Percentiles rank a stretch among this genome's conserved stretches.
These are phyloP conservation scores for Trichoderma guizhouense DNA, from an alignment of 2,329 filamentous ascomycete species.

Conservation along the genomic window DNA sequence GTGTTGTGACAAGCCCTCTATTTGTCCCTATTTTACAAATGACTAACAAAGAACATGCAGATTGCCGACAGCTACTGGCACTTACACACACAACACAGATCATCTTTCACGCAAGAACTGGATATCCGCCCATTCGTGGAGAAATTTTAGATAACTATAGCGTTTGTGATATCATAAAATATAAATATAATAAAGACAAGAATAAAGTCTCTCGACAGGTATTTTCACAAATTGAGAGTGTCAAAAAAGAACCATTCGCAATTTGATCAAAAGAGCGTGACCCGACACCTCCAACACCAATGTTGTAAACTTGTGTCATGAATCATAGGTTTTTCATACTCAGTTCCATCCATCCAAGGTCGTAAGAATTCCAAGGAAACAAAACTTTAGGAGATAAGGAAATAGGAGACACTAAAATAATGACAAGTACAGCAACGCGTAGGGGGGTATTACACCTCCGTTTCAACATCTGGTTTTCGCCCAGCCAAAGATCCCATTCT, in stretches of 20 bases:
- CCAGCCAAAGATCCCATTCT: constrained; percentile 75
- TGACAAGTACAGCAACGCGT: background rate
- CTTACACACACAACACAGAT: constrained; percentile 75
- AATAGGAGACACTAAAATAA: background rate
- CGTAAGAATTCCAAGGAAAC: background rate
- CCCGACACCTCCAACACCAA: background rate
- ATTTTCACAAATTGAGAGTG: background rate
- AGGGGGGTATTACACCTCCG: constrained; percentile 53
- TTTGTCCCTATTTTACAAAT: background rate
- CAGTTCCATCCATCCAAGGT: background rate
- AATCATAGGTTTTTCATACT: background rate
- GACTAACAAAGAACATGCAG: constrained; percentile 37
- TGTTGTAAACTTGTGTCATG: background rate
- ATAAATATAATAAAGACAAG: background rate
- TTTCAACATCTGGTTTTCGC: constrained; percentile 84
- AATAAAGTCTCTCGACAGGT: background rate
- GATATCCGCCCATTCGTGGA: constrained; percentile 78
- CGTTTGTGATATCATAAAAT: background rate
- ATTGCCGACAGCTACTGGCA: constrained; percentile 87
- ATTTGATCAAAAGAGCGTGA: background rate
- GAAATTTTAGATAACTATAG: constrained; percentile 61
- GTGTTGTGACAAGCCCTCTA: constrained; percentile 35
- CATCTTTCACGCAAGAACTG: constrained; percentile 77
- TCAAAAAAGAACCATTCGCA: background rate
- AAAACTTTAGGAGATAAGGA: background rate